Base-by-base conservation (phyloP, 495 filamentous ascomycete species). In the Tuber borchii region DNA sequence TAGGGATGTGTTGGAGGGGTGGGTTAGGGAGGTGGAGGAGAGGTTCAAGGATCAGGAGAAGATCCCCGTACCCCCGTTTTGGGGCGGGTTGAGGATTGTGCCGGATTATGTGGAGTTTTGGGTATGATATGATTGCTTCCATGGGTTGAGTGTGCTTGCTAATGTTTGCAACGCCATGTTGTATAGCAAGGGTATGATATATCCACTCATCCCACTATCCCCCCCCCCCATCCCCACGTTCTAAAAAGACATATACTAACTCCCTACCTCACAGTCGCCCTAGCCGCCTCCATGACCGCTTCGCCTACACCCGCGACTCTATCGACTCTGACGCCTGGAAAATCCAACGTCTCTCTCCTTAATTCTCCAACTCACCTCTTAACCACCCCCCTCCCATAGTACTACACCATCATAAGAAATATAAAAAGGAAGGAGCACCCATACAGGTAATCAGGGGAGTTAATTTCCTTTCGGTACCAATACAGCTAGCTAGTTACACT, bases 41-140 rank as follows among this genome's bases (percentile, higher is more conserved):
- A 83, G 83, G 80, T 98, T 96, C 84, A 89, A 90, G 51, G 91
- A 88, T 17, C 69, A 86, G 77, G 90, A 97, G 74, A 83, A 91
- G 56, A 96, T 99, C 73, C 94, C 93, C 2, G 89, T 97, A 70
- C 95, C 95, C 42, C 90, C 91, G 34, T 97, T 97, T 84, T 99
- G 95, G 95, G 95, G 95, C 12, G 95, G 95, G 1, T 84, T 95
- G 84, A 90, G 95, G 79, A 87, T 99, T 73, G 87, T 93, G 74
- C 95, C 95, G 2, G 92, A 93, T 84, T 88, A 89, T 73, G 87
- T 97, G 56, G 94, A 97, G 87, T 97, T 97, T 84, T 97, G 94
- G 95, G 78, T 79, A 73, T 73, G 31, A 37, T 37, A 37, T 37
- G 34, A 37, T 72, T 46, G 46, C 6, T 71, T 70, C 42, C 12